Conservation (phyloP, 305 asterid species). For the Nicotiana rustica region DNA sequence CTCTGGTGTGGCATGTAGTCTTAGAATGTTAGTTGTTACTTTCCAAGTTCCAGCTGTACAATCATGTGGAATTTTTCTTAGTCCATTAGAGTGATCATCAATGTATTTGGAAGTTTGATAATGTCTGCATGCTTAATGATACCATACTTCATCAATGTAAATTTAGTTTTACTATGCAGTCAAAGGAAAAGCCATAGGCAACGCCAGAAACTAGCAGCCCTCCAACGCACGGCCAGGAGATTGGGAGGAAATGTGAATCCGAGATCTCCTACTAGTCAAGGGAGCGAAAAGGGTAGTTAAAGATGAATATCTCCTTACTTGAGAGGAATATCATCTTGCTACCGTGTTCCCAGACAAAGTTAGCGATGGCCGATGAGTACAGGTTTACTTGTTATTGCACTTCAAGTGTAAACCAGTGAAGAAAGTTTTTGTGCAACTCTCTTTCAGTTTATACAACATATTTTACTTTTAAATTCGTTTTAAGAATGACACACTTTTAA, state of each 20-base stretch:
- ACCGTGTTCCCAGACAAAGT: constrained; percentile 25
- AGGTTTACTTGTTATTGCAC: constrained; percentile 27
- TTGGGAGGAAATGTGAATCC: constrained; percentile 59
- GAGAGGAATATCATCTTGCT: background rate
- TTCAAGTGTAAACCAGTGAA: background rate
- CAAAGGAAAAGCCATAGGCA: constrained; percentile 61
- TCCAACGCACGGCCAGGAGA: constrained; percentile 65
- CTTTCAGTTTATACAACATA: no score
- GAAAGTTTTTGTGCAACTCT: constrained; percentile 14
- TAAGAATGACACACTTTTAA: no score
- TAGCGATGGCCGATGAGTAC: background rate
- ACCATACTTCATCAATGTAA: constrained; percentile 33
- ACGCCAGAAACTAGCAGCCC: constrained; percentile 69
- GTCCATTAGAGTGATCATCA: background rate
- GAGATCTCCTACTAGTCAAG: constrained; percentile 51
- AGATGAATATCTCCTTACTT: constrained; percentile 40
- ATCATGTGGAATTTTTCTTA: background rate
- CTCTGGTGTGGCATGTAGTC: background rate
- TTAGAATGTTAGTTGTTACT: background rate
- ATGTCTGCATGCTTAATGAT: constrained; percentile 10
- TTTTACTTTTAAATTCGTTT: no score
- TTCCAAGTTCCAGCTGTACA: background rate
- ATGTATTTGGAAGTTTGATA: background rate
- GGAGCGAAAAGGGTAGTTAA: constrained; percentile 49
- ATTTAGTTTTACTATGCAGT: constrained; percentile 51